A percentile compares a stretch with the other conserved stretches of the same genome.
These are phyloP conservation scores for Ophiosphaerella narmari DNA, from an alignment of 2,329 filamentous ascomycete genomes.

Conservation along the genomic window DNA sequence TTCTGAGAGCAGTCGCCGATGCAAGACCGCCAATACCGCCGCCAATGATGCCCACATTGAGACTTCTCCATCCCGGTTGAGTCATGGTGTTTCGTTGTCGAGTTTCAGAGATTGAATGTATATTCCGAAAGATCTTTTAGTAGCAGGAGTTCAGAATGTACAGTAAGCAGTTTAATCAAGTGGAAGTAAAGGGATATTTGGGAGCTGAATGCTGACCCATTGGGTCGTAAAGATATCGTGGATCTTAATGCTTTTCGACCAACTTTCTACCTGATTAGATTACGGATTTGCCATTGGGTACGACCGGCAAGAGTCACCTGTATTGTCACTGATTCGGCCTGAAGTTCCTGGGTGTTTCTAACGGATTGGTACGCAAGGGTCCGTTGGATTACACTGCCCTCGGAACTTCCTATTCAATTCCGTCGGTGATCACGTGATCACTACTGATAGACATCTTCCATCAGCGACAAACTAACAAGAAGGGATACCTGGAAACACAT, in stretches of 20 bases:
- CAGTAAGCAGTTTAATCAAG: too few species aligned
- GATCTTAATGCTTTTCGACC: not conserved
- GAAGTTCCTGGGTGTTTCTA: not conserved
- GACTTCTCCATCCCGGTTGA: slow-evolving; percentile 13
- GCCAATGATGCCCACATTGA: slow-evolving; percentile 50
- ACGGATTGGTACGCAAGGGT: not conserved
- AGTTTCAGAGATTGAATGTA: not conserved
- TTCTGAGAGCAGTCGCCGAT: slow-evolving; percentile 55
- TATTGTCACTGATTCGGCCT: not conserved
- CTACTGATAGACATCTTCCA: not conserved
- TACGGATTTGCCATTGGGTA: too few species aligned
- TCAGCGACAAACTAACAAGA: too few species aligned
- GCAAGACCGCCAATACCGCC: slow-evolving; percentile 59
- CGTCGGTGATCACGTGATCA: not conserved
- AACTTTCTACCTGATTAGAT: not conserved
- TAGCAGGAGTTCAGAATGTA: too few species aligned
- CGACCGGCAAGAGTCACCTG: not conserved
- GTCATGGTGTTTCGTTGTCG: not conserved
- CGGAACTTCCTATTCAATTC: not conserved
- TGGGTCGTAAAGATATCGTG: not conserved
- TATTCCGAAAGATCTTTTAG: not conserved
- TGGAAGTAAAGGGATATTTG: too few species aligned
- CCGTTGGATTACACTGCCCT: not conserved
- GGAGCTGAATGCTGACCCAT: not conserved
- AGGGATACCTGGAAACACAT: too few species aligned